Evolutionary conservation across 108 stramenopile genomes (phyloP).

Genomic region (Stephanodiscus triporus): DNA sequence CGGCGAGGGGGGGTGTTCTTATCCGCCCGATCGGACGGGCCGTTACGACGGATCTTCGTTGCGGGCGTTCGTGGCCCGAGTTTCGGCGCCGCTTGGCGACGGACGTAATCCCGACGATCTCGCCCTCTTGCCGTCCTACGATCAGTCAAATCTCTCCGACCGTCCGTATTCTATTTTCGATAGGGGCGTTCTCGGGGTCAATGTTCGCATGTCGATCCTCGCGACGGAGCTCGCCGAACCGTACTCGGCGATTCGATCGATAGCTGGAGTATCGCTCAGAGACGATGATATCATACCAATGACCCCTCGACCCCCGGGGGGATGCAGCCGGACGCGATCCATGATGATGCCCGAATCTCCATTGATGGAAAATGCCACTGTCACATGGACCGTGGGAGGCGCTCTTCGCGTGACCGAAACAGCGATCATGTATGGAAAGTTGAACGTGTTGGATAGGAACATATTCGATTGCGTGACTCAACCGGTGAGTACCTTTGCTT

Average conservation of each 20-base stretch:
- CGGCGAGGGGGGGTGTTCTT: constrained; percentile 7
- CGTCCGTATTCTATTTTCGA: constrained; percentile 47
- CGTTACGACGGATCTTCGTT: constrained; percentile 30
- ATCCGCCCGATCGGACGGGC: constrained; percentile 20
- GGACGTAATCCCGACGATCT: constrained; percentile 61
- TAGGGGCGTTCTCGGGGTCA: constrained; percentile 87
- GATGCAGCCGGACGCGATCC: constrained; percentile 32
- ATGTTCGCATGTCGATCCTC: constrained; percentile 85
- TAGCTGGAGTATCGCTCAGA: constrained; percentile 54
- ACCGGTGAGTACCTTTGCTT: constrained; percentile 26
- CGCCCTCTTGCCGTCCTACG: constrained; percentile 51
- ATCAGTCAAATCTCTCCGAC: constrained; percentile 6
- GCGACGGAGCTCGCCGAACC: constrained; percentile 90
- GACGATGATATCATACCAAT: constrained; percentile 65
- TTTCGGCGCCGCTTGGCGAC: constrained; percentile 56
- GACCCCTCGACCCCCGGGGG: constrained; percentile 30
- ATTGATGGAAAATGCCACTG: constrained; percentile 29
- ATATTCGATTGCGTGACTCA: constrained; percentile 59
- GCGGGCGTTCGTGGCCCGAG: constrained; percentile 25
- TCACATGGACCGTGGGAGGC: constrained; percentile 88
- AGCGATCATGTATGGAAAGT: constrained; percentile 70
- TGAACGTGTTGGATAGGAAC: constrained; percentile 52
- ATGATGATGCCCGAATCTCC: constrained; percentile 41
- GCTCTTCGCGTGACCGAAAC: constrained; percentile 75
- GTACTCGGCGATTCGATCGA: constrained; percentile 68